Base-by-base conservation (phyloP, 148 eudicot genomes). In the Cornus kousa region DNA sequence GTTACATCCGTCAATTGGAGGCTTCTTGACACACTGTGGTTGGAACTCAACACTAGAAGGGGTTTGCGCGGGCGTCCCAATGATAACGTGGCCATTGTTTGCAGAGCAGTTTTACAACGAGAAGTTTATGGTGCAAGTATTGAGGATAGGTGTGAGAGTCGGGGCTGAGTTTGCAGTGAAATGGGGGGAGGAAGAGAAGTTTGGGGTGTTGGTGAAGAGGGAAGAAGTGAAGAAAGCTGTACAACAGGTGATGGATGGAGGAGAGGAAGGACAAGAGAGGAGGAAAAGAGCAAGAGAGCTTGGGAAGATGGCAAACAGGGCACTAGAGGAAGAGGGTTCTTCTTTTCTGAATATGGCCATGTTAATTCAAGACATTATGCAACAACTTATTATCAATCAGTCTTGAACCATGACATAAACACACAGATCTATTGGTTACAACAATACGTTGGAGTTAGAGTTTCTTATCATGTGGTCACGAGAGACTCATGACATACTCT, bases 201-300 rank as follows among this genome's bases (percentile, higher is more conserved):
- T 57, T 20, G 74, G 80, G 6, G 69, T 71, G 67, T 19, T 32
- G 19, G 68, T 78, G 33, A 55, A 57, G 33, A 55, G 32, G 32
- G 74, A 86, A 28, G 66, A 81, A 12, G 77, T 86, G 24, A 74
- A 40, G 32, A 75, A 48, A n/a, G 82, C 76, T 10, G 28, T 86
- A 17, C 62, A 80, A 8, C 43, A 75, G 40, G 69, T 83, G 62
- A 86, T 86, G 86, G 78, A 60, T 39, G 84, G 13, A 24, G 85
- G 79, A 39, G 79, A 81, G n/a, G n/a, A n/a, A 81, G 83, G 76
- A 28, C 31, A 78, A 79, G 74, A 67, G 74, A 82, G 81, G 71
- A 77, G 77, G 40, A 62, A 67, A 11, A 70, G 80, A 70, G 85
- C 80, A 43, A 20, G 2, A 67, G 69, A 31, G 43, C 85, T 77